Conservation (phyloP, 306 rosid genomes). For the Cyclanthera cordifolia region DNA sequence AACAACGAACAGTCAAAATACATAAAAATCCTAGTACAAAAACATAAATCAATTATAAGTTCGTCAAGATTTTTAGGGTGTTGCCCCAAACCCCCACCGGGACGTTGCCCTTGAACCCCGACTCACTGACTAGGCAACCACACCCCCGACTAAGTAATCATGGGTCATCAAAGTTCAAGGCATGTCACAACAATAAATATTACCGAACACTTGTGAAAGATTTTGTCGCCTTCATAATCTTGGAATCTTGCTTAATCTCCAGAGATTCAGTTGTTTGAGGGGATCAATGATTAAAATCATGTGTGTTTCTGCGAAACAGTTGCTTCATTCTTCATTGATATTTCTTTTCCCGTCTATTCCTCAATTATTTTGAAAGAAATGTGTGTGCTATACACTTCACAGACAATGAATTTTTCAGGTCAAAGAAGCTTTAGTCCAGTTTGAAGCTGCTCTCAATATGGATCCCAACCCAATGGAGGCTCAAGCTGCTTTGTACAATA, state of each 20-base stretch:
- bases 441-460: conserved; percentile 72
- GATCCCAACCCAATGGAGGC: conserved; percentile 78
- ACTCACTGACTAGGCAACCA: too few relatives aligned
- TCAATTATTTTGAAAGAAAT: not conserved
- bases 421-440: conserved; percentile 79
- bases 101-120: too few relatives aligned
- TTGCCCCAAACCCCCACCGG: too few relatives aligned
- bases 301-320: not conserved
- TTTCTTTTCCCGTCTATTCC: not conserved
- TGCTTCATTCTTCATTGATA: not conserved
- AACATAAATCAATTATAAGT: too few relatives aligned
- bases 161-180: too few relatives aligned
- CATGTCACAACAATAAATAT: too few relatives aligned
- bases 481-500: conserved; percentile 89
- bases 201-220: too few relatives aligned
- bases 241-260: not conserved
- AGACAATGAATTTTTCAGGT: conserved; percentile 45
- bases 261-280: not conserved
- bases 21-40: too few relatives aligned
- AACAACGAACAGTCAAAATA: too few relatives aligned
- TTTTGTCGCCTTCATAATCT: too few relatives aligned
- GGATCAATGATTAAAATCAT: not conserved
- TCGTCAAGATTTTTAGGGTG: too few relatives aligned
- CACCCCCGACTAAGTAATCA: too few relatives aligned
- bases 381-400: not conserved